Evolutionary conservation across 371 early-diverging fungal species (phyloP).

Genomic region (Capillidium heterosporum): DNA sequence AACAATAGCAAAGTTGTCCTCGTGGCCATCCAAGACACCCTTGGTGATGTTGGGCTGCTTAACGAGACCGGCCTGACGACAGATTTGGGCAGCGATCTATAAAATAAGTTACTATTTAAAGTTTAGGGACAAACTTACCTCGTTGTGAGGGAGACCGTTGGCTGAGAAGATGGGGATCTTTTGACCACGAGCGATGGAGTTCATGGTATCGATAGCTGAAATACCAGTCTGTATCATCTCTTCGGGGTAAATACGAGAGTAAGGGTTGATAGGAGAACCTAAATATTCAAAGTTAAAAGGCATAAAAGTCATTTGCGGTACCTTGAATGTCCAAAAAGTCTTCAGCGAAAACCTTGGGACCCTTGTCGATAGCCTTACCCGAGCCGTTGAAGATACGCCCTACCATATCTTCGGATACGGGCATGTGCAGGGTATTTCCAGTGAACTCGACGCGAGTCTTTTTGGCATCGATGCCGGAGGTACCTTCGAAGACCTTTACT

Average conservation of each 20-base stretch:
- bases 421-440: conserved; percentile 94
- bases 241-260: conserved; percentile 98
- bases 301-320: conserved; percentile 9
- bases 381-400: conserved; percentile 99
- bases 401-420: conserved; percentile 98
- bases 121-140: conserved; percentile 28
- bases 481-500: conserved; percentile 95
- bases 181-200: conserved; percentile 99
- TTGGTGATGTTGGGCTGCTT: conserved; percentile 64
- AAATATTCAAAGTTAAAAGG: neutral
- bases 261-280: conserved; percentile 98
- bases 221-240: conserved; percentile 99
- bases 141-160: conserved; percentile 99
- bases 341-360: conserved; percentile 98
- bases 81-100: conserved; percentile 99
- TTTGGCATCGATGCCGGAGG: conserved; percentile 96
- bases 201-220: conserved; percentile 99
- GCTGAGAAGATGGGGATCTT: conserved; percentile 99
- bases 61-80: conserved; percentile 98
- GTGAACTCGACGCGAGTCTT: conserved; percentile 95
- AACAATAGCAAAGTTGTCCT: conserved; percentile 99
- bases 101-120: neutral
- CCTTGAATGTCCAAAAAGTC: conserved; percentile 98
- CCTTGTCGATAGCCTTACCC: conserved; percentile 98
- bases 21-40: conserved; percentile 93